Percentiles rank a stretch among this genome's conserved stretches.
Conservation (phyloP, 1,284 basidiomycete species). For the Melampsora abietis-canadensis region DNA sequence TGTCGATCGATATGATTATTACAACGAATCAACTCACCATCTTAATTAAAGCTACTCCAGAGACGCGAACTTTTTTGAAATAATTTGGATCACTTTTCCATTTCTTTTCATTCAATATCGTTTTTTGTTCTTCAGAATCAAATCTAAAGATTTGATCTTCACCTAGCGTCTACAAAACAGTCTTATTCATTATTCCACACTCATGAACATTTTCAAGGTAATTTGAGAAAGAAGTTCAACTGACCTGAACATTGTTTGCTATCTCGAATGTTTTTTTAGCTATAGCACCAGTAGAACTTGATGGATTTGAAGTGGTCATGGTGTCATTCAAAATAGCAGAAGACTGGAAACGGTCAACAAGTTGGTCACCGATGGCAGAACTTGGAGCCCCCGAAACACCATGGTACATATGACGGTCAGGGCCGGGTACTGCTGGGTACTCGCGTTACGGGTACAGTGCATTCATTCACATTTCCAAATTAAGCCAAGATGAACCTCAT, state of each 20-base stretch:
- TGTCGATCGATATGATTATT: background rate
- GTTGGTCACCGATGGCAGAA: too few species aligned
- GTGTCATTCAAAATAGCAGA: background rate
- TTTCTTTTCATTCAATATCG: constrained; percentile 68
- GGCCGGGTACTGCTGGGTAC: too few species aligned
- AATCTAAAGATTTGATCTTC: constrained; percentile 56
- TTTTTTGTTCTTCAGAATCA: constrained; percentile 68
- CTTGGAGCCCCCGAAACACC: too few species aligned
- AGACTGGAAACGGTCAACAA: too few species aligned
- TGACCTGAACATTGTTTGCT: constrained; percentile 38
- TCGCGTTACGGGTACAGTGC: too few species aligned
- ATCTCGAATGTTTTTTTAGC: constrained; percentile 34
- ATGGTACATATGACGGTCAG: too few species aligned
- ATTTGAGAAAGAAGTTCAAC: background rate
- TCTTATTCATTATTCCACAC: constrained; percentile 2
- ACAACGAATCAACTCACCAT: constrained; percentile 65
- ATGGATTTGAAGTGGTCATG: background rate
- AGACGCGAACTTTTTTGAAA: constrained; percentile 92
- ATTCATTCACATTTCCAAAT: too few species aligned
- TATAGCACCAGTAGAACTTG: background rate
- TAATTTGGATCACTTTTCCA: constrained; percentile 89
- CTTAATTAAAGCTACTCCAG: constrained; percentile 91
- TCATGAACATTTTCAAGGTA: background rate
- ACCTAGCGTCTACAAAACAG: constrained; percentile 40
- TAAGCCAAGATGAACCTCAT: too few species aligned